These are phyloP conservation scores for Abrus precatorius DNA, from an alignment of 306 rosid species.

Conservation along the genomic window DNA sequence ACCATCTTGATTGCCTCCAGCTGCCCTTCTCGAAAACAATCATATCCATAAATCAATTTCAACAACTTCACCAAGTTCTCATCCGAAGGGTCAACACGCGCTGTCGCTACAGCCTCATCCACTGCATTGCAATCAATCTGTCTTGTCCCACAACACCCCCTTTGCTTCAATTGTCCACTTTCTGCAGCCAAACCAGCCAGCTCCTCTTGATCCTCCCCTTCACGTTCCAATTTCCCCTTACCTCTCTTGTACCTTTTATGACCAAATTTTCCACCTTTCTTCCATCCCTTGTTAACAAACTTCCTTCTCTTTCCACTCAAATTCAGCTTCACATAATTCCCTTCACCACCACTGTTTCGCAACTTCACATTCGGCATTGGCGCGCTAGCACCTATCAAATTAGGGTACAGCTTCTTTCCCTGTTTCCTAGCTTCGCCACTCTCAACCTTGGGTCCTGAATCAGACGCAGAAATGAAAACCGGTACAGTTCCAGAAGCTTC, in stretches of 20 bases:
- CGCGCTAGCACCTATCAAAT: slow-evolving; percentile 69
- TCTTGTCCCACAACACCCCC: slow-evolving; percentile 44
- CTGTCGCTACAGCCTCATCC: slow-evolving; percentile 61
- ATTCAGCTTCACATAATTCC: slow-evolving; percentile 84
- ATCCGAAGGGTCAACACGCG: slow-evolving; percentile 64
- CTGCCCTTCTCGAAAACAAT: slow-evolving; percentile 87
- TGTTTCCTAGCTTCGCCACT: slow-evolving; percentile 10
- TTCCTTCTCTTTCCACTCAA: slow-evolving; percentile 64
- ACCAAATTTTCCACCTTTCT: slow-evolving; percentile 45
- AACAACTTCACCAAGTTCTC: slow-evolving; percentile 75
- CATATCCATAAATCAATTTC: slow-evolving; percentile 68
- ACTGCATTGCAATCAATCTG: slow-evolving; percentile 50
- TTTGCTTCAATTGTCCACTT: slow-evolving; percentile 46
- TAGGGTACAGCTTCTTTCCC: slow-evolving; percentile 56
- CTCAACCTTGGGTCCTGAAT: slow-evolving; percentile 14
- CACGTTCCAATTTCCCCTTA: slow-evolving; percentile 49
- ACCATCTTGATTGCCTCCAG: slow-evolving; percentile 82
- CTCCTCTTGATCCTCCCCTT: slow-evolving; percentile 47
- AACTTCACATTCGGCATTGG: slow-evolving; percentile 61
- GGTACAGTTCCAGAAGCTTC: slow-evolving; percentile 53
- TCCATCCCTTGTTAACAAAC: slow-evolving; percentile 61
- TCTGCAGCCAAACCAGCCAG: slow-evolving; percentile 30
- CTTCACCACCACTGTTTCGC: slow-evolving; percentile 61
- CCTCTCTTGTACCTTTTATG: slow-evolving; percentile 55
- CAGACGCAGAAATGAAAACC: slow-evolving; percentile 29